Percentiles rank a stretch among this genome's conserved stretches.
Evolutionary conservation across 2,329 filamentous ascomycete genomes (phyloP).

Genomic region (Fusarium metavorans): DNA sequence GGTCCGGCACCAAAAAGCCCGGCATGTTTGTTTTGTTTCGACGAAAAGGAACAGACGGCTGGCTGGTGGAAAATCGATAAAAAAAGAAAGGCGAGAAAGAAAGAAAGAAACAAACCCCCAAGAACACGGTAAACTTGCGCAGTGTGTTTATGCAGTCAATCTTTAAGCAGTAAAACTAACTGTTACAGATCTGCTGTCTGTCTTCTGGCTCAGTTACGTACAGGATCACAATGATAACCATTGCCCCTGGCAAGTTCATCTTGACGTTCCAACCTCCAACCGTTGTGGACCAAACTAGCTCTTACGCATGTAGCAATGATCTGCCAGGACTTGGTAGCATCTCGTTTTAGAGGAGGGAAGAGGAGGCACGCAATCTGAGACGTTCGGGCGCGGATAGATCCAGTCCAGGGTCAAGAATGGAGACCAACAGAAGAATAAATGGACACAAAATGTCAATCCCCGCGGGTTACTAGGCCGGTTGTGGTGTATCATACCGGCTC

Average conservation of each 20-base stretch:
- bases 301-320: not conserved
- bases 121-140: not conserved
- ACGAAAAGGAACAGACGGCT: not conserved
- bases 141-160: not conserved
- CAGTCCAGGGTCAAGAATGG: not conserved
- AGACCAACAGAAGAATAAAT: not conserved
- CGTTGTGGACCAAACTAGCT: not conserved
- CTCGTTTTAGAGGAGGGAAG: not conserved
- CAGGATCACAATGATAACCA: not conserved
- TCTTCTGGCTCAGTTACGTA: not conserved
- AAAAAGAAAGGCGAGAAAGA: not conserved
- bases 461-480: not conserved
- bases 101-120: not conserved
- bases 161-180: not conserved
- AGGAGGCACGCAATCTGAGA: not conserved
- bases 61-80: not conserved
- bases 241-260: not conserved
- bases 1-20: slow-evolving; percentile 33
- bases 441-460: not conserved
- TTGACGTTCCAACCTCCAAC: not conserved
- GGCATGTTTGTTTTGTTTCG: slow-evolving; percentile 15
- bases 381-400: slow-evolving; percentile 1
- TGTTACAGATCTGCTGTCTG: not conserved
- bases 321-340: not conserved
- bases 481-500: not conserved